phyloP scores from a whole-genome alignment of 768 basidiomycete genomes.

The Arthromyces matolae region DNA sequence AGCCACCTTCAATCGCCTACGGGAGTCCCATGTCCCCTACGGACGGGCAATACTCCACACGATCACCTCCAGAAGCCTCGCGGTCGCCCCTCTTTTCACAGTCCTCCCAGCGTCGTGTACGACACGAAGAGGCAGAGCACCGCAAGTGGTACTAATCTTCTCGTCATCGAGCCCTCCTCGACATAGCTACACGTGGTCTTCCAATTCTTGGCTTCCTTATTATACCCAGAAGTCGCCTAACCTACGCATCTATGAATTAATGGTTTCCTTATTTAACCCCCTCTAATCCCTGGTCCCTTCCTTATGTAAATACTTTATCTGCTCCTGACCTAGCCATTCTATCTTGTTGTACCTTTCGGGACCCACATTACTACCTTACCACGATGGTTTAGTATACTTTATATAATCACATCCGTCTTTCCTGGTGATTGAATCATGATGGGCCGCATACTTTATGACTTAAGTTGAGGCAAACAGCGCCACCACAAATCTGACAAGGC shows the following conservation, averaged over 20 bases:
- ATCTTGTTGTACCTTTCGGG: constrained; percentile 18
- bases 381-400: constrained; percentile 17
- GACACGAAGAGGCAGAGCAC: constrained; percentile 40
- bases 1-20: constrained; percentile 32
- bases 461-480: neutral
- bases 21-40: constrained; percentile 29
- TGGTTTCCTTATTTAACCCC: constrained; percentile 36
- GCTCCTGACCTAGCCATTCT: constrained; percentile 24
- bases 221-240: constrained; percentile 32
- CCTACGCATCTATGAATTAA: constrained; percentile 31
- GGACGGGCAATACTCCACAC: constrained; percentile 35
- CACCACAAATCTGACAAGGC: neutral
- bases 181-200: constrained; percentile 40
- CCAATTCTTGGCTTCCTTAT: constrained; percentile 37
- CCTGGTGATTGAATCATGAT: neutral
- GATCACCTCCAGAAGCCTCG: constrained; percentile 37
- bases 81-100: constrained; percentile 29
- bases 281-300: constrained; percentile 25
- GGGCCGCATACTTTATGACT: neutral
- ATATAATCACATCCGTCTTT: constrained; percentile 20
- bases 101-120: constrained; percentile 41
- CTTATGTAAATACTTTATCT: constrained; percentile 24
- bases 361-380: constrained; percentile 24
- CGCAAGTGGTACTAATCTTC: constrained; percentile 43
- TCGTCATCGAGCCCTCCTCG: constrained; percentile 20